Percentiles rank a stretch among this genome's conserved stretches.
These are phyloP conservation scores for Pythium phragmiticola DNA, from an alignment of 352 stramenopile genomes.

Conservation along the genomic window DNA sequence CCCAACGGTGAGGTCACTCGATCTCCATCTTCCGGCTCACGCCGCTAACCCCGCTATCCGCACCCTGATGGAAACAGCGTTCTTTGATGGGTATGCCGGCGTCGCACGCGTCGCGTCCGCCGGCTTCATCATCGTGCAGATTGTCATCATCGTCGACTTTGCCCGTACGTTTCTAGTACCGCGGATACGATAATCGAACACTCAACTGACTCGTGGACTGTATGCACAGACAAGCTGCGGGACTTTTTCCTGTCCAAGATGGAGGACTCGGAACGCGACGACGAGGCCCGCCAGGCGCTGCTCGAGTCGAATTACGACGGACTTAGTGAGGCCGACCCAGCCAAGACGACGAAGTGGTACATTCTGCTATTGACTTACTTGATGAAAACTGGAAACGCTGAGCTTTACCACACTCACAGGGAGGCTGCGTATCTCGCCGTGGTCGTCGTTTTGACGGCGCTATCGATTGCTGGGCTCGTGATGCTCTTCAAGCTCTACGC, in stretches of 20 bases:
- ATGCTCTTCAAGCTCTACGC: constrained; percentile 57
- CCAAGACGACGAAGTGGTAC: constrained; percentile 32
- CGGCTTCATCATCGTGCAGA: constrained; percentile 73
- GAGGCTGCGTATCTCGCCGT: constrained; percentile 52
- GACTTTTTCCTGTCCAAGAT: constrained; percentile 75
- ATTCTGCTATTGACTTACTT: not conserved
- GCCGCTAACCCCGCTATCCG: not conserved
- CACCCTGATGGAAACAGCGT: constrained; percentile 29
- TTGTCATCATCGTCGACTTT: constrained; percentile 81
- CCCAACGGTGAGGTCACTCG: constrained; percentile 41
- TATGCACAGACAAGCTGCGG: constrained; percentile 47
- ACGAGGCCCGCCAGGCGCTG: constrained; percentile 50
- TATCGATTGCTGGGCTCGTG: constrained; percentile 41
- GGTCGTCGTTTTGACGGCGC: constrained; percentile 35
- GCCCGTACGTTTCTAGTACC: constrained; percentile 37
- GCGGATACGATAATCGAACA: not conserved
- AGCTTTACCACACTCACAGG: constrained; percentile 25
- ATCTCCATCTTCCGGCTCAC: not conserved
- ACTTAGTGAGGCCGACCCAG: not conserved
- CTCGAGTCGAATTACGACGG: constrained; percentile 36
- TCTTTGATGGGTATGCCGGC: constrained; percentile 67
- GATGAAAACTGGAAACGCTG: not conserved
- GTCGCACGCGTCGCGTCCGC: constrained; percentile 58
- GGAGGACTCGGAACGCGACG: constrained; percentile 52
- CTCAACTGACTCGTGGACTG: not conserved